phyloP scores from a whole-genome alignment of 2,329 filamentous ascomycete species.

The Exutisphaerella laricina region DNA sequence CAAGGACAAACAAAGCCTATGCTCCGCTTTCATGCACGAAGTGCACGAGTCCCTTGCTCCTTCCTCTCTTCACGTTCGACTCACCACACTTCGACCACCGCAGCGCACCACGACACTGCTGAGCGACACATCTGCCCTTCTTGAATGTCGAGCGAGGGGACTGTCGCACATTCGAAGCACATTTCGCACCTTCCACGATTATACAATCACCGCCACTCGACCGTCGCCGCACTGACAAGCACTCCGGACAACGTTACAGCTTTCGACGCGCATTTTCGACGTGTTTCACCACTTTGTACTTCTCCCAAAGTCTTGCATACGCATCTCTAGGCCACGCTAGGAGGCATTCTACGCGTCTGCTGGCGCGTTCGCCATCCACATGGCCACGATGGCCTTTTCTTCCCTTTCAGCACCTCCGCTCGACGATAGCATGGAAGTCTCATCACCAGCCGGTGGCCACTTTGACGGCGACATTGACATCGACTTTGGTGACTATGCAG shows the following conservation, averaged over 20 bases:
- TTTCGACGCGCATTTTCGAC: slow-evolving; percentile 1
- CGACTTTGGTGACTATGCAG: slow-evolving; percentile 50
- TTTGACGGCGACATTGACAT: slow-evolving; percentile 53
- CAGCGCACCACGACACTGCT: background rate
- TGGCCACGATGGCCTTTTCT: slow-evolving; percentile 26
- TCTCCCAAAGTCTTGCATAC: no score
- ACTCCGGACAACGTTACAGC: background rate
- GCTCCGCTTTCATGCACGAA: no score
- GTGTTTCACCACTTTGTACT: background rate
- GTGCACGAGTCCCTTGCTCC: background rate
- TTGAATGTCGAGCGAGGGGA: no score
- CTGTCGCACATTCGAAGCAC: no score
- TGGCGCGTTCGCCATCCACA: slow-evolving; percentile 12
- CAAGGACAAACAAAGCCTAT: background rate
- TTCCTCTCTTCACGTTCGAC: background rate
- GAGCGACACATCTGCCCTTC: no score
- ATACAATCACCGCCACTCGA: background rate
- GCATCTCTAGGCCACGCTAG: slow-evolving; percentile 11
- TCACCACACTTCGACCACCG: no score
- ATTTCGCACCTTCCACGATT: no score
- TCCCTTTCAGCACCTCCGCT: slow-evolving; percentile 25
- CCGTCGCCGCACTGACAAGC: slow-evolving; percentile 5
- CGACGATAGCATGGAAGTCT: slow-evolving; percentile 53
- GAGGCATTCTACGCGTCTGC: no score
- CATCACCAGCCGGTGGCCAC: slow-evolving; percentile 41